Percentiles rank a stretch among this genome's conserved stretches.
phyloP scores from a whole-genome alignment of 176 grass and related monocot species.

The Triticum dicoccoides region DNA sequence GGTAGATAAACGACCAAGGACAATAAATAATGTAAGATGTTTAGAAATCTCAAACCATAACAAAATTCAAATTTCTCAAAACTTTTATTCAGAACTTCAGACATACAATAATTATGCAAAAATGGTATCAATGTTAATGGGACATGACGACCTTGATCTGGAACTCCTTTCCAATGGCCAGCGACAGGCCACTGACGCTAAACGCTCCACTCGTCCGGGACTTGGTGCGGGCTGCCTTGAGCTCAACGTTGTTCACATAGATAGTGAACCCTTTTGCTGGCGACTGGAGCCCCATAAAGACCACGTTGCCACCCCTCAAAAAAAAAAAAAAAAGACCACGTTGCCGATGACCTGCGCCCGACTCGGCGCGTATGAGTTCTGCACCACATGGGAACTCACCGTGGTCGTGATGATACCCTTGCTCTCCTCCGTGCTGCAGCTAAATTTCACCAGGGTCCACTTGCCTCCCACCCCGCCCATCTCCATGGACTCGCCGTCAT shows the following conservation, averaged over 20 bases:
- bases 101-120: not conserved
- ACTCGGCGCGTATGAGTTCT: conserved; percentile 35
- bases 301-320: conserved; percentile 55
- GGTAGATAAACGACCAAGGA: no score
- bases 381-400: conserved; percentile 53
- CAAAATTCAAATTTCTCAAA: not conserved
- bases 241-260: conserved; percentile 28
- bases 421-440: not conserved
- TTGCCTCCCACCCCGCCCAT: conserved; percentile 40
- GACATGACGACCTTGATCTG: conserved; percentile 50
- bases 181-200: conserved; percentile 46
- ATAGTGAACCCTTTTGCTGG: not conserved
- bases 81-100: not conserved
- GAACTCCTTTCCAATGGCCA: conserved; percentile 54
- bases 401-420: conserved; percentile 8
- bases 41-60: not conserved
- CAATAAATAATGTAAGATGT: no score
- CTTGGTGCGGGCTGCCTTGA: not conserved
- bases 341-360: conserved; percentile 33
- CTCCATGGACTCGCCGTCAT: conserved; percentile 65
- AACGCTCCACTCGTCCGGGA: not conserved
- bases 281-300: conserved; percentile 51
- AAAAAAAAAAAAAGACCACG: conserved; percentile 58
- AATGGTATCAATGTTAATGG: not conserved
- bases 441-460: conserved; percentile 67